Evolutionary conservation across 169 alveolate genomes (phyloP), one percentile per base, ranked within the genome.

Genomic region (Plasmodium fragile): DNA sequence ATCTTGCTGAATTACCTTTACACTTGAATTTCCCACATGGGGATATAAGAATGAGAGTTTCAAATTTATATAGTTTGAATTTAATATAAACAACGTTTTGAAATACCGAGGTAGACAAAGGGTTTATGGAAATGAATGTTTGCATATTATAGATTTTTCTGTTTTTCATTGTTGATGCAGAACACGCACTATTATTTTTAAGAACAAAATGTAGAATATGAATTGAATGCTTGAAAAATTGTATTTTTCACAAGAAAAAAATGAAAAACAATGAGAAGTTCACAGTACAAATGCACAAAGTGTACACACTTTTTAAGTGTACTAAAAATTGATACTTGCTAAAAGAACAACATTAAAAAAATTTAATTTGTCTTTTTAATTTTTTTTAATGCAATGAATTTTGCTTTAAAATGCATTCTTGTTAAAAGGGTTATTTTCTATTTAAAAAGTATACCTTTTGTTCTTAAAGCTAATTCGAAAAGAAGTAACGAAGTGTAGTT

Each of bases 251-350:
- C 75, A 65, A 22, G 75, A 65, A 65, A 65, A 65, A 65, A 65
- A 65, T 28, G 36, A 65, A 65, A 22, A 65, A 65, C 22, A 18
- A 65, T 10, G 36, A 65, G 16, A 18, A 25, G 32, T 28, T 65
- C 75, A 65, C 36, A 28, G n/a, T 18, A 65, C 30, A 65, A 65
- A 65, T 65, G 75, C 75, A 28, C 75, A n/a, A 65, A 65, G 36
- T 65, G 36, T 65, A 65, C 22, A 65, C 36, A 65, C 75, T 65
- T 65, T 65, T 65, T 65, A 65, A 65, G n/a, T 65, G n/a, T 65
- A 65, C 8, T 65, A 65, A 65, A 65, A 65, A 13, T 5, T 49
- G 59, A 49, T 13, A 49, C 22, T 49, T 49, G 59, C 53, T 49
- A 49, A 49, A 49, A 13, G 59, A 6, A 49, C 22, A 49, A 49